Conservation (phyloP, 148 eudicot species). For the Dianthus caryophyllus region DNA sequence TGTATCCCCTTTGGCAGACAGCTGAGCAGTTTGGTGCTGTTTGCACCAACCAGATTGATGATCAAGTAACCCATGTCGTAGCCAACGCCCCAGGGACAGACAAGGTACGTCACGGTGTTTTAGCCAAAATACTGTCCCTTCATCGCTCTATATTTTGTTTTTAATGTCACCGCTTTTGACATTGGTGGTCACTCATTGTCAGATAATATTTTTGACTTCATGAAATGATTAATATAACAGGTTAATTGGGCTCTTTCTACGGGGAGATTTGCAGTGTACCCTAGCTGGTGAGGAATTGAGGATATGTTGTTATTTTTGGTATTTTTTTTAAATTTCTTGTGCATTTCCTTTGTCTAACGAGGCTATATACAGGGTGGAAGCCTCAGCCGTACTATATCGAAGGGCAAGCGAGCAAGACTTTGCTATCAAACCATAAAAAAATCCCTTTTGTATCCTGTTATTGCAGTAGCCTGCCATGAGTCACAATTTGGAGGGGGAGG, state of each 20-base stretch:
- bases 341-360: background rate
- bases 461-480: background rate
- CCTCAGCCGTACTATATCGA: conserved; percentile 91
- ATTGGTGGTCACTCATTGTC: no score
- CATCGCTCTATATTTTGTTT: background rate
- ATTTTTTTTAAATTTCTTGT: conserved; percentile 13
- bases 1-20: conserved; percentile 91
- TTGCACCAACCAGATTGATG: conserved; percentile 83
- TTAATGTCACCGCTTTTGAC: background rate
- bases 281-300: conserved; percentile 74
- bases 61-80: conserved; percentile 92
- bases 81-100: conserved; percentile 89
- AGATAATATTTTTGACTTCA: no score
- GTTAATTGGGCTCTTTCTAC: conserved; percentile 90
- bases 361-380: conserved; percentile 81
- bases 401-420: conserved; percentile 92
- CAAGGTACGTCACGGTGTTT: conserved; percentile 46
- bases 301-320: background rate
- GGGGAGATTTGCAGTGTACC: conserved; percentile 87
- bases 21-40: conserved; percentile 99
- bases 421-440: conserved; percentile 66
- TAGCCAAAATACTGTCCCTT: no score
- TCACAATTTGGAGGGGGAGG: background rate
- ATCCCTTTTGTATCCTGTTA: background rate
- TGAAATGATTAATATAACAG: conserved; percentile 30